Evolutionary conservation across 306 rosid species (phyloP), one percentile per base, ranked within the genome.

Genomic region (Hippophae gyantsensis): DNA sequence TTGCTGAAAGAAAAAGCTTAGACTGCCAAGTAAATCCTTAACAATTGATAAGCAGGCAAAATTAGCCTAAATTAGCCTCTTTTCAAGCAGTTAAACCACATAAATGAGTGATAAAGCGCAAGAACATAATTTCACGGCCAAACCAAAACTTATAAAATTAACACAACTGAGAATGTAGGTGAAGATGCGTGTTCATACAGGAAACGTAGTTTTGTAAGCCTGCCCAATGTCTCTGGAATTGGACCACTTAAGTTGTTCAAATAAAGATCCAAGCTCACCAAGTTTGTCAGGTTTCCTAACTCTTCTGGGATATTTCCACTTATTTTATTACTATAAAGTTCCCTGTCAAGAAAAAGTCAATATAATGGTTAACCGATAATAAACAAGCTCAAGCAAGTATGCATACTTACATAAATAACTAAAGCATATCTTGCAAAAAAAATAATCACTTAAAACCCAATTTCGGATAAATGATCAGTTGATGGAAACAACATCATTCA

Each of bases 201-300:
- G 82, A 84, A 84, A 43, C 93, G 93, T 56, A 87, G 83, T 64
- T 70, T 84, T 52, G 0, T 11, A 65, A 87, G 96, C 1, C 56
- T 82, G 67, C 86, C 75, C 81, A 87, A 62, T 6, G 89, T 68
- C 43, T 0, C 14, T 3, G 96, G 93, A 73, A 84, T 87, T 66
- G 9, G 6, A 54, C 89, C 89, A 56, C 0, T 58, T 69, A 87
- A 76, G 1, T 0, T 9, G 81, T 87, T 87, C 87, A 78, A 65
- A 82, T 84, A 87, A 72, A 87, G 96, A 87, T 87, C 96, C 93
- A 87, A 80, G 84, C 96, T 87, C 74, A 87, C 96, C 87, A 87
- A 82, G 78, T 78, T 70, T 66, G 81, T 61, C 77, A 87, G 76
- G 69, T 72, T 72, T 56, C 96, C 96, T 44, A 87, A 89, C 84